These are phyloP conservation scores for Chamaenerion angustifolium DNA, from an alignment of 345 rosid genomes.

Conservation along the genomic window DNA sequence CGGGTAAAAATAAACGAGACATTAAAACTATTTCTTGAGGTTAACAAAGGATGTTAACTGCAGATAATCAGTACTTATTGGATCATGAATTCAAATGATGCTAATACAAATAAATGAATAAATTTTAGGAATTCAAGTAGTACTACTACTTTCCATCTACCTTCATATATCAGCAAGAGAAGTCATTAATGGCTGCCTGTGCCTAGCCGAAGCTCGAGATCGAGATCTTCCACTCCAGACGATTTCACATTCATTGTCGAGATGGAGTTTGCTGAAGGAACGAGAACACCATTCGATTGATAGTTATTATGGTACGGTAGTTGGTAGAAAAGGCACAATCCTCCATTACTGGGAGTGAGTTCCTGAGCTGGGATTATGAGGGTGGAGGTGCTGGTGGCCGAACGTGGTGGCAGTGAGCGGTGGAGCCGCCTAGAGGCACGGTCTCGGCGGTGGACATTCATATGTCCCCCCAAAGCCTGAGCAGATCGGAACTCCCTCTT, in stretches of 20 bases:
- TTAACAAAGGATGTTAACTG: too few relatives aligned
- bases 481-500: slow-evolving; percentile 86
- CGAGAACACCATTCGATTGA: background rate
- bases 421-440: slow-evolving; percentile 55
- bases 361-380: slow-evolving; percentile 32
- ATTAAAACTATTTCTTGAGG: too few relatives aligned
- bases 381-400: slow-evolving; percentile 3
- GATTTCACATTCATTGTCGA: slow-evolving; percentile 13
- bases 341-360: slow-evolving; percentile 22
- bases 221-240: slow-evolving; percentile 44
- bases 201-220: slow-evolving; percentile 88
- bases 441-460: slow-evolving; percentile 97
- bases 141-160: background rate
- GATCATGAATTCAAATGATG: too few relatives aligned
- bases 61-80: too few relatives aligned
- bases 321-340: slow-evolving; percentile 56
- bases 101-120: too few relatives aligned
- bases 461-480: slow-evolving; percentile 97
- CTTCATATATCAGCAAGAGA: background rate
- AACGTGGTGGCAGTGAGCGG: slow-evolving; percentile 11
- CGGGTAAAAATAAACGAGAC: too few relatives aligned
- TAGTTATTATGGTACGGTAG: slow-evolving; percentile 37
- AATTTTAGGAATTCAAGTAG: background rate
- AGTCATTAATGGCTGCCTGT: slow-evolving; percentile 4
- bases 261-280: background rate